Evolutionary conservation across 768 basidiomycete genomes (phyloP), one percentile per base, ranked within the genome.

Genomic region (Boletales sp.): DNA sequence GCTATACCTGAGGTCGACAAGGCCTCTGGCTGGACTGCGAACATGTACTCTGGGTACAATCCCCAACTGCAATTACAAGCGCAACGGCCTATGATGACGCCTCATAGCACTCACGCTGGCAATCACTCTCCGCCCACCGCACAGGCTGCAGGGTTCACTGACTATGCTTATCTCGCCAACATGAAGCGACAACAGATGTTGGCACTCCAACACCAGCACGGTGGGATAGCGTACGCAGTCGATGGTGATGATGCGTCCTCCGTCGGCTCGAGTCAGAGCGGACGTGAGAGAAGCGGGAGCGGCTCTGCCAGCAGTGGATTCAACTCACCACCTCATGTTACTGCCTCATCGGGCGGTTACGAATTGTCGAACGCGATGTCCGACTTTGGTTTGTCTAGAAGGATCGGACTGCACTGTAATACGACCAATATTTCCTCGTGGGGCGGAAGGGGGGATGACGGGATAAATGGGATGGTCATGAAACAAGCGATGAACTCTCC

Each of bases 231-330:
- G 11, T 65, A 57, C 35, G 59, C 70, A 29, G 51, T 58, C 30
- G 73, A 74, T 57, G 65, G 64, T 4, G 74, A 76, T 43, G 73
- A 75, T 47, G 40, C 64, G 0, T 69, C 72, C 3, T 72, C 69
- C 14, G 69, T 74, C 18, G 61, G 69, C 18, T 75, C 74, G 21
- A 66, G 61, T 35, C 62, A 63, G 9, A 60, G 62, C 17, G 63
- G 52, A 24, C 62, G 67, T 37, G 64, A 69, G 48, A 66, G 72
- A 45, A 69, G 72, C 41, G 69, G 67, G 10, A 74, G 74, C 58
- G 61, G 66, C 45, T 69, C 63, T 50, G 68, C 66, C 43, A 56
- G 62, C 21, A 70, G 65, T 48, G 60, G 61, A 8, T 71, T 62
- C 43, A 60, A 57, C 13, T 67, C 72, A 4, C 67, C 71, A 0